Evolutionary conservation across 2,329 filamentous ascomycete genomes (phyloP).

Genomic region (Hypoxylon sp.): DNA sequence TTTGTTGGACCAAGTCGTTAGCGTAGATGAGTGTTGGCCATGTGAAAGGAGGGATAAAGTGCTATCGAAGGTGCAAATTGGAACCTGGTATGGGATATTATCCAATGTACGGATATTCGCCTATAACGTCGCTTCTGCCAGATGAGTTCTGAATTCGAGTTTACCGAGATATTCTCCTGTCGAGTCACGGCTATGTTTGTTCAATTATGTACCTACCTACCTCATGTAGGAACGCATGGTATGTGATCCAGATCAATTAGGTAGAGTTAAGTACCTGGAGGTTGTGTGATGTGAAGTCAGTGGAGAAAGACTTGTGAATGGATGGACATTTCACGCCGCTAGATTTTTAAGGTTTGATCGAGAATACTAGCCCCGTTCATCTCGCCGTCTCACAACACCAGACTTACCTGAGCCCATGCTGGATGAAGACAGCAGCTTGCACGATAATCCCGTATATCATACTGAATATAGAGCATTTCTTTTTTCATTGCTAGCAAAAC

Average conservation of each 20-base stretch:
- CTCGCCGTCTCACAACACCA: background rate
- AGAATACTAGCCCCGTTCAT: background rate
- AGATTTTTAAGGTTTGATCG: background rate
- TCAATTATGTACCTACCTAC: no score
- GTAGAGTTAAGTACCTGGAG: no score
- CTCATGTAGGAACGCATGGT: no score
- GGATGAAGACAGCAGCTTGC: background rate
- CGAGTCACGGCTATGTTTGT: no score
- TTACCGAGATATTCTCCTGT: no score
- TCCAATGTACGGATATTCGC: background rate
- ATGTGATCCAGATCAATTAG: no score
- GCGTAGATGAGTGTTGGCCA: background rate
- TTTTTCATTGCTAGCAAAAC: conserved; percentile 7
- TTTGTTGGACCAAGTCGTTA: background rate
- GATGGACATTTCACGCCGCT: background rate
- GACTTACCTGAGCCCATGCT: background rate
- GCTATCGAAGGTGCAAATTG: background rate
- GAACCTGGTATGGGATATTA: background rate
- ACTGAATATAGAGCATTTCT: background rate
- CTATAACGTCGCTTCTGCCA: background rate
- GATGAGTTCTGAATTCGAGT: background rate
- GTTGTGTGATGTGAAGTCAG: no score
- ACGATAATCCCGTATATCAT: background rate
- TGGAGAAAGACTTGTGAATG: background rate
- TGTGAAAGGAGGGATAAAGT: background rate